Evolutionary conservation across 2,329 filamentous ascomycete genomes (phyloP), one percentile per base, ranked within the genome.

Genomic region (Chaetomium globosum): DNA sequence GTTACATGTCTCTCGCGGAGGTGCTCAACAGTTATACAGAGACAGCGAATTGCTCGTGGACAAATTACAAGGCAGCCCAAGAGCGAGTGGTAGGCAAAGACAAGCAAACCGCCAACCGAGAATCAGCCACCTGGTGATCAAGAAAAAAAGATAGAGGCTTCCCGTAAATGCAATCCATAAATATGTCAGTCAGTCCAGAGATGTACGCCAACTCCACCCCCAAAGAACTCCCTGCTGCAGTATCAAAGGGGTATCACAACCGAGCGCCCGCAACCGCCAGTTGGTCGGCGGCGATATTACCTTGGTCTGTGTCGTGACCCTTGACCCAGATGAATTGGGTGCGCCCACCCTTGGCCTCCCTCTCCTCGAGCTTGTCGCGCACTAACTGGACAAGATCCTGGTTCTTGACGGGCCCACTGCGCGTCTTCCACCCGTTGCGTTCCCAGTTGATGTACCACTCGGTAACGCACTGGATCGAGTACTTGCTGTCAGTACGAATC

Each of bases 241-340:
- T 31, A 33, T 26, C 21, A 23, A 59, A 55, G 53, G 64, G 59
- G 60, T 66, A 66, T 66, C 59, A 67, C 58, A 56, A 61, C 52
- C 9, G 58, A 9, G 68, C 63, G 23, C 68, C 69, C 21, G 43
- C 65, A 19, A 92, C 89, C 1, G 93, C 93, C 67, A 97, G 80
- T 66, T 77, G 77, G 80, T 98, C 94, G 1, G 95, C 95, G 13
- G 87, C 90, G 53, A 87, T 82, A 73, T 98, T 98, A 1, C 94
- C 93, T 3, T 80, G 76, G 70, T 92, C 82, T 53, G 82, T 82
- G 30, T 83, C 83, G 75, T 99, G 95, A 0, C 93, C 95, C 78
- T 96, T 97, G 55, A 97, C 87, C 93, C 93, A 98, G 68, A 88
- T 83, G 73, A 97, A 95, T 61, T 85, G 79, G 0, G 91, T 96